A percentile compares a stretch with the other conserved stretches of the same genome.
Conservation (phyloP, 495 filamentous ascomycete genomes). For the Neurospora sp. region DNA sequence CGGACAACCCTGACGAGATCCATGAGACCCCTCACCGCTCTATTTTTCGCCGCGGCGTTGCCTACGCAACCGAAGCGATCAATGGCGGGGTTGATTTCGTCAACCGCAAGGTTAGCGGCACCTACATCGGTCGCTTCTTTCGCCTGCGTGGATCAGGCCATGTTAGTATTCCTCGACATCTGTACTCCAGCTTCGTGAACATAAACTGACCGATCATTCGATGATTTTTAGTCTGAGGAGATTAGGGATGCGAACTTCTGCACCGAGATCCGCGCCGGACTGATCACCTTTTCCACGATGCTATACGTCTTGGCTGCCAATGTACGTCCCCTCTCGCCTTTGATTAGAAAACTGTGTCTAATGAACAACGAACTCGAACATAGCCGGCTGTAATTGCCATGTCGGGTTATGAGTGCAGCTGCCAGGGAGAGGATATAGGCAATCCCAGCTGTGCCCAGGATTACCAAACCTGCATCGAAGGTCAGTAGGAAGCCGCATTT, state of each 20-base stretch:
- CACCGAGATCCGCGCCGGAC: slow-evolving; percentile 67
- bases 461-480: neutral
- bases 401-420: slow-evolving; percentile 36
- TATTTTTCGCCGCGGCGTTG: neutral
- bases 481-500: neutral
- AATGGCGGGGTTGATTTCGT: neutral
- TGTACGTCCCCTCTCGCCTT: slow-evolving; percentile 37
- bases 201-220: neutral
- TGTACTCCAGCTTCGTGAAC: neutral
- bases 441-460: slow-evolving; percentile 22
- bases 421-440: neutral
- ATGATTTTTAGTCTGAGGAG: slow-evolving; percentile 43
- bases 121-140: slow-evolving; percentile 59
- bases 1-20: neutral
- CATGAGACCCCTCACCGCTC: neutral
- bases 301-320: slow-evolving; percentile 64
- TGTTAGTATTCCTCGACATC: slow-evolving; percentile 29
- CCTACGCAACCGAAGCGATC: neutral
- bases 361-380: neutral
- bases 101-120: slow-evolving; percentile 22
- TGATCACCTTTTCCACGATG: slow-evolving; percentile 82
- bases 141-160: slow-evolving; percentile 62
- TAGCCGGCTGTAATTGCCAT: slow-evolving; percentile 57
- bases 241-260: slow-evolving; percentile 53
- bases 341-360: neutral